These are phyloP conservation scores for Globisporangium paroecandrum DNA, from an alignment of 352 stramenopile species.

Conservation along the genomic window DNA sequence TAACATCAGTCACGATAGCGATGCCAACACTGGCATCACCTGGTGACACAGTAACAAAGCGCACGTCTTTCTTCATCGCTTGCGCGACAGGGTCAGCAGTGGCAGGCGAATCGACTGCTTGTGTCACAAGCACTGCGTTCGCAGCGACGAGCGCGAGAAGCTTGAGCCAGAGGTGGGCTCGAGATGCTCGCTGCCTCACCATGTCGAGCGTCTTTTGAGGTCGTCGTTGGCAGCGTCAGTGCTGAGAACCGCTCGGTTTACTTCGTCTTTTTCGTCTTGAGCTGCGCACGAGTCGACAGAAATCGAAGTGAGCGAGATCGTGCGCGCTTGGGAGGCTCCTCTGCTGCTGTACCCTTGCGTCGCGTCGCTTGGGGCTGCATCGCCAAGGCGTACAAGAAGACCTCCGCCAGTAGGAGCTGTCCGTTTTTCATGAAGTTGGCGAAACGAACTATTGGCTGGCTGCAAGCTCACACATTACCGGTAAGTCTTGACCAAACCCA, in stretches of 20 bases:
- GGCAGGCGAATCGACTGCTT: not conserved
- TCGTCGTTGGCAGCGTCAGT: too few species aligned
- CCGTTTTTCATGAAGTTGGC: not conserved
- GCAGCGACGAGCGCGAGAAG: not conserved
- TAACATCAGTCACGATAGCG: constrained; percentile 15
- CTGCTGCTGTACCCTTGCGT: not conserved
- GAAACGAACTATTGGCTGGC: not conserved
- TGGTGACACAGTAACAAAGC: not conserved
- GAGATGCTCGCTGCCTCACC: not conserved
- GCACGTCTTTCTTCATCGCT: not conserved
- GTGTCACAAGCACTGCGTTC: not conserved
- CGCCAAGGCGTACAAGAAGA: too few species aligned
- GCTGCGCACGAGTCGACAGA: constrained; percentile 1
- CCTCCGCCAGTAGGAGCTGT: not conserved
- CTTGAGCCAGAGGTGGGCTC: not conserved
- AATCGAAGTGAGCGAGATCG: not conserved
- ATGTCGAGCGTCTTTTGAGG: not conserved
- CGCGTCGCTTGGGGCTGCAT: not conserved
- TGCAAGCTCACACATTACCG: not conserved
- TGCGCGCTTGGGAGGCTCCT: not conserved
- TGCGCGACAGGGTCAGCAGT: not conserved
- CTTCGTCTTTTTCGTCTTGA: not conserved
- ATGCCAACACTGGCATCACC: constrained; percentile 21
- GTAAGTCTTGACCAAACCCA: not conserved
- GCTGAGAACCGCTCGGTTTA: not conserved